Evolutionary conservation across 176 grass and related monocot genomes (phyloP).

Genomic region (Zea mays): DNA sequence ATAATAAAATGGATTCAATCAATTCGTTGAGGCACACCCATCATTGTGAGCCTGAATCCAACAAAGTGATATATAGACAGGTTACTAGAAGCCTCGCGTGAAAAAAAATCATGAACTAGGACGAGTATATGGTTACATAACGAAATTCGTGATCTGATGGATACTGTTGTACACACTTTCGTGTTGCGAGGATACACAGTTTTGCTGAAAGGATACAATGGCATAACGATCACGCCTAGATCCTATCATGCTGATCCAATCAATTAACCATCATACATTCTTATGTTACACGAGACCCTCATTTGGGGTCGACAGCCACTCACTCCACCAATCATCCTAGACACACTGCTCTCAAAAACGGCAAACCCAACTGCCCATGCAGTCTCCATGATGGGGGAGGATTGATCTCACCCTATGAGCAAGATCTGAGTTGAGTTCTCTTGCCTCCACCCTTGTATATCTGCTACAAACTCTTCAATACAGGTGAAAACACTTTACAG

Average conservation of each 20-base stretch:
- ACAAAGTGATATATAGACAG: not conserved
- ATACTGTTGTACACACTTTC: not conserved
- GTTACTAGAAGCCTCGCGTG: not conserved
- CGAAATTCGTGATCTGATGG: slow-evolving; percentile 32
- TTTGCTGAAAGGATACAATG: slow-evolving; percentile 45
- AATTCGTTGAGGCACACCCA: not conserved
- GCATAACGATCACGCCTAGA: slow-evolving; percentile 35
- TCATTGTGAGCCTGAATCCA: not conserved
- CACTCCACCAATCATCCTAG: not conserved
- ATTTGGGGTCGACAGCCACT: slow-evolving; percentile 25
- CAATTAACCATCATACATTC: slow-evolving; percentile 44
- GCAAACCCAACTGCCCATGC: slow-evolving; percentile 26
- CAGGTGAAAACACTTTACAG: slow-evolving; percentile 47
- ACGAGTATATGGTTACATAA: not conserved
- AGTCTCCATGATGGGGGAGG: slow-evolving; percentile 17
- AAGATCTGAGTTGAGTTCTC: slow-evolving; percentile 33
- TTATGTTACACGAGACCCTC: slow-evolving; percentile 62
- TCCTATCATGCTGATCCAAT: slow-evolving; percentile 53
- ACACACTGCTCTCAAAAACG: slow-evolving; percentile 17
- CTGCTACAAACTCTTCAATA: slow-evolving; percentile 41
- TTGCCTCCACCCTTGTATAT: slow-evolving; percentile 33
- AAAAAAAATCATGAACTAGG: not conserved
- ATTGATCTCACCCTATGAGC: slow-evolving; percentile 22
- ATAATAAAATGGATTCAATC: not conserved
- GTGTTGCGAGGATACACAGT: slow-evolving; percentile 1